Evolutionary conservation across 345 rosid genomes (phyloP).

Genomic region (Hypericum perforatum): DNA sequence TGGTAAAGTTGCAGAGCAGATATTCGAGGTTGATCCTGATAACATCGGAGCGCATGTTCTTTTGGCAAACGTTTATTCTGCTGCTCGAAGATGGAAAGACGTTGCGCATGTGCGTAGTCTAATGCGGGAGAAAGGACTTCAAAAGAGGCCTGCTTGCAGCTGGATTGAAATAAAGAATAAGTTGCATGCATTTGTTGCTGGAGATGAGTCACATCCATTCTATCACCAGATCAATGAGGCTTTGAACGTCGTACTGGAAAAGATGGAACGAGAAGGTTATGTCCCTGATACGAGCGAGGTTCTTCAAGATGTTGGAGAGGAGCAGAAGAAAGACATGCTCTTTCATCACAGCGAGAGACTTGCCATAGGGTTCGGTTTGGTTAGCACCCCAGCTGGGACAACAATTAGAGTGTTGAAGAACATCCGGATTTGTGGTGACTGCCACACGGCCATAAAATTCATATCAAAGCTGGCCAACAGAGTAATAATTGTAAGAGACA

Average conservation of each 20-base stretch:
- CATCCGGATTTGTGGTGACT: constrained; percentile 52
- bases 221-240: constrained; percentile 37
- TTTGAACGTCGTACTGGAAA: constrained; percentile 34
- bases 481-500: constrained; percentile 64
- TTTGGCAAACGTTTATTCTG: constrained; percentile 63
- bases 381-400: constrained; percentile 51
- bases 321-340: constrained; percentile 51
- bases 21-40: constrained; percentile 50
- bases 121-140: constrained; percentile 48
- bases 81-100: constrained; percentile 57
- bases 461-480: constrained; percentile 54
- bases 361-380: constrained; percentile 63
- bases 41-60: constrained; percentile 66
- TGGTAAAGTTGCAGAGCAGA: constrained; percentile 48
- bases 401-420: constrained; percentile 67
- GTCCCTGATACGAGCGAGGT: constrained; percentile 55
- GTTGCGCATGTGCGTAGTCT: constrained; percentile 38
- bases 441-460: constrained; percentile 55
- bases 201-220: constrained; percentile 59
- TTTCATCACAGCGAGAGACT: constrained; percentile 61
- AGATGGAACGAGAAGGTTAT: constrained; percentile 68
- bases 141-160: constrained; percentile 70
- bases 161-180: constrained; percentile 67
- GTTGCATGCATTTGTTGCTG: constrained; percentile 58
- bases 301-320: constrained; percentile 63